A percentile compares a stretch with the other conserved stretches of the same genome.
phyloP scores from a whole-genome alignment of 2,329 filamentous ascomycete genomes.

The Xylariaceae sp. region DNA sequence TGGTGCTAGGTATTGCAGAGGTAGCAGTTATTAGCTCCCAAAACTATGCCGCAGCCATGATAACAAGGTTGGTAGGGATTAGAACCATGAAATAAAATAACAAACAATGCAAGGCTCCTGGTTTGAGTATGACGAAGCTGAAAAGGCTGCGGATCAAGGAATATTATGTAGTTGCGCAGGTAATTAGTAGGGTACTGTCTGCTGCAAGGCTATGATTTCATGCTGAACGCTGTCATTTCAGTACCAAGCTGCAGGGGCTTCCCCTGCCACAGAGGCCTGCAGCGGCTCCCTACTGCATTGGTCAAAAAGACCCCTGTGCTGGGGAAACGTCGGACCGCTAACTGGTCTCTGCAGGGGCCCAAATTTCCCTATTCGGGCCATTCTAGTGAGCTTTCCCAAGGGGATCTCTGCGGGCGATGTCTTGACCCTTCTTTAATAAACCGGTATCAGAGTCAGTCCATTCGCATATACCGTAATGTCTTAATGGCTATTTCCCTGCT shows the following conservation, averaged over 20 bases:
- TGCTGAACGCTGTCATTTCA: not conserved
- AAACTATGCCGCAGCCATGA: no score
- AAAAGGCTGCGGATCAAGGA: constrained; percentile 5
- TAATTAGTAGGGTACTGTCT: no score
- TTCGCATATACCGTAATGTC: not conserved
- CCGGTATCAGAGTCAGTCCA: constrained; percentile 14
- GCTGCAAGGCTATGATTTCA: constrained; percentile 23
- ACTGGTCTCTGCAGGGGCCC: constrained; percentile 3
- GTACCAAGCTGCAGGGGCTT: constrained; percentile 1
- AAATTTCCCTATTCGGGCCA: constrained; percentile 17
- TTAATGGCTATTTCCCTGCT: constrained; percentile 2
- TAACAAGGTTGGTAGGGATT: no score
- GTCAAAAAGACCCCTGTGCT: constrained; percentile 23
- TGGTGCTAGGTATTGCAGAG: no score
- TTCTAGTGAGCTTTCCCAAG: constrained; percentile 11
- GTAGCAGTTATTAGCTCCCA: no score
- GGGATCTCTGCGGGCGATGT: constrained; percentile 24
- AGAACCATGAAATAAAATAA: no score
- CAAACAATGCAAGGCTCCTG: no score
- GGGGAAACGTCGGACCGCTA: constrained; percentile 38
- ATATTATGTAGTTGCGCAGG: no score
- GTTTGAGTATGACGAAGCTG: not conserved
- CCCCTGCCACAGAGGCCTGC: constrained; percentile 13
- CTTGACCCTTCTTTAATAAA: constrained; percentile 21
- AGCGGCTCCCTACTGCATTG: no score